Conservation (phyloP, 371 early-diverging fungal genomes). For the Actinomucor elegans region DNA sequence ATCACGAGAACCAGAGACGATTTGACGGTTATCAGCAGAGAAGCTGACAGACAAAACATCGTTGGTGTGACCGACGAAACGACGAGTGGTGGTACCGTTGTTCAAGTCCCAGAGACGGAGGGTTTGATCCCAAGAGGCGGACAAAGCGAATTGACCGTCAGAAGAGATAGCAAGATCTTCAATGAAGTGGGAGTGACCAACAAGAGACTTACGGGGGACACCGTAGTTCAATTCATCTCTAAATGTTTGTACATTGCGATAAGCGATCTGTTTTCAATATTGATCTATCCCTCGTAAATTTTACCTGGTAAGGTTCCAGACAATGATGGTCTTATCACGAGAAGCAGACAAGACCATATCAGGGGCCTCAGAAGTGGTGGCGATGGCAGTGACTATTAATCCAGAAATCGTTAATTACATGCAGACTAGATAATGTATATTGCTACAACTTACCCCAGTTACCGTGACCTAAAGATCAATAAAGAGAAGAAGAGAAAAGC, state of each 20-base stretch:
- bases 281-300: not conserved
- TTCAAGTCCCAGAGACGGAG: constrained; percentile 97
- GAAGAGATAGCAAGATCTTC: constrained; percentile 96
- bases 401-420: not conserved
- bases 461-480: constrained; percentile 31
- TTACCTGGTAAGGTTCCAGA: constrained; percentile 88
- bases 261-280: too few species aligned
- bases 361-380: constrained; percentile 91
- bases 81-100: constrained; percentile 92
- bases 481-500: constrained; percentile 2
- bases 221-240: constrained; percentile 92
- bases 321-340: constrained; percentile 95
- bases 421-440: not conserved
- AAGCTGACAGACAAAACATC: constrained; percentile 98
- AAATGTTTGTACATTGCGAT: not conserved
- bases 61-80: constrained; percentile 96
- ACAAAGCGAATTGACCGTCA: constrained; percentile 96
- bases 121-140: constrained; percentile 99
- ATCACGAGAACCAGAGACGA: constrained; percentile 97
- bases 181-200: constrained; percentile 98
- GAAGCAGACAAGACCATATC: constrained; percentile 93
- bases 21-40: constrained; percentile 99
- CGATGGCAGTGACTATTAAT: constrained; percentile 91
- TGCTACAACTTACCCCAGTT: constrained; percentile 37
- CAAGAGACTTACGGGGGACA: constrained; percentile 84